Percentiles rank a stretch among this genome's conserved stretches.
Conservation (phyloP, 2,329 filamentous ascomycete species). For the Trichoderma brevicompactum region DNA sequence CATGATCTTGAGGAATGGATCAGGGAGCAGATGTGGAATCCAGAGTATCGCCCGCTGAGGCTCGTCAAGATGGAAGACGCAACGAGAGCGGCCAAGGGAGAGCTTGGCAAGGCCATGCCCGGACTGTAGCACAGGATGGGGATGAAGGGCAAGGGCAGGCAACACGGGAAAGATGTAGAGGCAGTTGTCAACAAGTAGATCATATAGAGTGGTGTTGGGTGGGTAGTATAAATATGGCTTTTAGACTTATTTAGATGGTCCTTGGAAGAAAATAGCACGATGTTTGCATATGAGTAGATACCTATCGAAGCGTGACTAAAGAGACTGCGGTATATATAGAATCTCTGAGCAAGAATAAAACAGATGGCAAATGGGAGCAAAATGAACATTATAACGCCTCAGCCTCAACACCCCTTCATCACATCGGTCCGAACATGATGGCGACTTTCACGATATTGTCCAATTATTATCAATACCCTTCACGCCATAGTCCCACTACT, state of each 20-base stretch:
- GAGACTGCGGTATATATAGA: not conserved
- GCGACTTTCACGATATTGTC: not conserved
- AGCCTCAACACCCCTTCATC: not conserved
- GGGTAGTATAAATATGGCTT: no score
- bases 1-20: conserved; percentile 71
- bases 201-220: not conserved
- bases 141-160: not conserved
- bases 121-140: conserved; percentile 33
- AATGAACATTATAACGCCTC: no score
- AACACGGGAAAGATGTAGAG: not conserved
- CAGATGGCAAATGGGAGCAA: not conserved
- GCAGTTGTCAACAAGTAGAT: not conserved
- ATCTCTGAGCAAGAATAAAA: not conserved
- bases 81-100: conserved; percentile 57
- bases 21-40: conserved; percentile 78
- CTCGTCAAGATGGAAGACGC: conserved; percentile 58
- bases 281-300: no score
- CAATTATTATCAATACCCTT: not conserved
- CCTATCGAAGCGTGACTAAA: no score
- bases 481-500: conserved; percentile 18
- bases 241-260: no score
- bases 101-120: conserved; percentile 38
- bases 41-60: conserved; percentile 67
- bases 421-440: not conserved
- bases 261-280: no score